Base-by-base conservation (phyloP, 2,329 filamentous ascomycete genomes). In the Ophiostoma pallidulum region DNA sequence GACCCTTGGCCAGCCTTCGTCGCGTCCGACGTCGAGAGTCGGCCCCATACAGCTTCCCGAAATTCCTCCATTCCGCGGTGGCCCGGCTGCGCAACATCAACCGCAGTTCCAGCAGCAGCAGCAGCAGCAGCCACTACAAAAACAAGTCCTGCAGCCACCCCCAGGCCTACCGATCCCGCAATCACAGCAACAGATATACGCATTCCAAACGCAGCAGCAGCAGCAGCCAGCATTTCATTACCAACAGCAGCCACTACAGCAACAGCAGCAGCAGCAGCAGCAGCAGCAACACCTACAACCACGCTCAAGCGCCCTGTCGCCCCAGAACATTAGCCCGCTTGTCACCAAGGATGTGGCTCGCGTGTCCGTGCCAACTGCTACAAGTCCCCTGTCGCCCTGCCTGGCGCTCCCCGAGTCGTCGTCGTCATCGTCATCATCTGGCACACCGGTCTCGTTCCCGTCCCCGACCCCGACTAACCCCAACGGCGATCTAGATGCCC, bases 401-500 rank as follows among this genome's bases (percentile, higher is more conserved):
- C 41, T 51, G 12, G 16, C 45, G 5, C 48, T 51, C 1, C 48
- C 56, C 8, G 56, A 56, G 8, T 51, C 53, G 3, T 42, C 46
- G 5, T n/a, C n/a, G n/a, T n/a, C n/a, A n/a, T n/a, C n/a, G n/a
- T n/a, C n/a, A n/a, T n/a, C n/a, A n/a, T 41, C 36, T 3, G 28
- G 33, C 37, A 40, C 55, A 5, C 54, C 53, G 4, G 67, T 71
- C 10, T 66, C 74, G 2, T 80, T 80, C 57, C 78, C 78, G 4
- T 69, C 73, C 20, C 73, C 72, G 7, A 71, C 77, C 1, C 75
- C 79, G 0, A 60, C 72, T 2, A 78, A 77, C 51, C 65, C 76
- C 20, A 77, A 78, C 48, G 80, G 77, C 12, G 85, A 94, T 49
- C 75, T 94, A 19, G 92, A 94, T 45, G 89, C 90, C 2, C 74